Conservation (phyloP, 371 early-diverging fungal genomes). For the Cokeromyces recurvatus region DNA sequence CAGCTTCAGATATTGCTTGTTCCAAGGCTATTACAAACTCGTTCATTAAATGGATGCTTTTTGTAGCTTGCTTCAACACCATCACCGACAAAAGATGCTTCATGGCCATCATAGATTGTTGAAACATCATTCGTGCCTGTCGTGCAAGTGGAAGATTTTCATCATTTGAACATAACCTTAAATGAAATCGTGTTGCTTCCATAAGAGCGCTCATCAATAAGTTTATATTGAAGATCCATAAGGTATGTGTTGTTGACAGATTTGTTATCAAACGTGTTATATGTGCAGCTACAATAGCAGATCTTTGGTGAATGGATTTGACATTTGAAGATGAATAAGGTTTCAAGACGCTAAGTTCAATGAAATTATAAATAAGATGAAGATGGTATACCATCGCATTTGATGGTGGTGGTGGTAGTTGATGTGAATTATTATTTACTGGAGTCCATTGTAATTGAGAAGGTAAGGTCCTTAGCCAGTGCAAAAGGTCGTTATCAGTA, state of each 20-base stretch:
- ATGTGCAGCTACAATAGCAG: constrained; percentile 13
- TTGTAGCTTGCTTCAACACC: too few species aligned
- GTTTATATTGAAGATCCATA: constrained; percentile 11
- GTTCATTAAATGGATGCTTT: too few species aligned
- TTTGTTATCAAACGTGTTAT: constrained; percentile 10
- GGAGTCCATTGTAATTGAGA: constrained; percentile 26
- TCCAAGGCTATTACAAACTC: too few species aligned
- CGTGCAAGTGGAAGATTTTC: constrained; percentile 18
- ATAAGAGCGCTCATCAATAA: constrained; percentile 9
- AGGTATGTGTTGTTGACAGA: constrained; percentile 2
- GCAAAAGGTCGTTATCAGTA: constrained; percentile 14
- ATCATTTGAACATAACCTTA: constrained; percentile 11
- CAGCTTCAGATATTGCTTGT: constrained; percentile 12
- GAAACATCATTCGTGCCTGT: constrained; percentile 36
- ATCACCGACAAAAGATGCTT: constrained; percentile 11
- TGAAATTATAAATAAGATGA: constrained; percentile 25
- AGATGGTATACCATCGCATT: constrained; percentile 16
- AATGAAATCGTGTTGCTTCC: constrained; percentile 14
- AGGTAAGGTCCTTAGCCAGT: constrained; percentile 23
- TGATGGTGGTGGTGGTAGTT: not conserved
- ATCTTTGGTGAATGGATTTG: constrained; percentile 17
- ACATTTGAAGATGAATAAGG: constrained; percentile 17
- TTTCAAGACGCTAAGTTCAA: constrained; percentile 18
- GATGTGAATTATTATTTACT: not conserved
- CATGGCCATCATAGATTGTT: constrained; percentile 26